These are phyloP conservation scores for Anastatica hierochuntica DNA, from an alignment of 345 rosid species.

Conservation along the genomic window DNA sequence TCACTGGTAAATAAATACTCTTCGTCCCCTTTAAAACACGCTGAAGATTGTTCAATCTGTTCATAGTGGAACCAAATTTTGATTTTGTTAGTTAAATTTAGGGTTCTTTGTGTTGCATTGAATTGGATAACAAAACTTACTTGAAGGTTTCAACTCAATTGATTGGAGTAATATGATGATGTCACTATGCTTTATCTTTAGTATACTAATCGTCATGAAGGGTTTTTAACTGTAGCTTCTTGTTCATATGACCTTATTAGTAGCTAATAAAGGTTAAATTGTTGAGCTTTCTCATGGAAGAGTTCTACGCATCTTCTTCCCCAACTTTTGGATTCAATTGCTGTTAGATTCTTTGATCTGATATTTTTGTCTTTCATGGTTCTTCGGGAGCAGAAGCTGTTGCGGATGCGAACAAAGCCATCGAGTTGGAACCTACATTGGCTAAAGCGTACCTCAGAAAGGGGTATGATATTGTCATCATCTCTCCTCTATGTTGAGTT, in stretches of 20 bases:
- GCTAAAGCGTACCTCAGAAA: conserved; percentile 63
- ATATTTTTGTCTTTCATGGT: background rate
- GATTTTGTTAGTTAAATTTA: background rate
- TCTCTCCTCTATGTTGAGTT: background rate
- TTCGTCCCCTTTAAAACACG: background rate
- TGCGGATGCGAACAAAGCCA: conserved; percentile 64
- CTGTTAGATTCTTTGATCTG: background rate
- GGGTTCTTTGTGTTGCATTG: background rate
- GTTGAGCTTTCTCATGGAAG: background rate
- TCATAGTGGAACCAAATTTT: background rate
- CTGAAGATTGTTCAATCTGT: background rate
- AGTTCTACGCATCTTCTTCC: too few species aligned
- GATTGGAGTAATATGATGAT: too few species aligned
- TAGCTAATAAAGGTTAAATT: too few species aligned
- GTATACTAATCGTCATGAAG: background rate
- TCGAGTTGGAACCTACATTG: conserved; percentile 47
- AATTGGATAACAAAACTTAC: too few species aligned
- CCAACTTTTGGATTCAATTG: too few species aligned
- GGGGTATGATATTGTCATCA: conserved; percentile 34
- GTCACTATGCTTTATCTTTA: too few species aligned
- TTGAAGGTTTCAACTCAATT: too few species aligned
- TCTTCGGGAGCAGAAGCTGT: conserved; percentile 54
- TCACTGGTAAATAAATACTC: conserved; percentile 41
- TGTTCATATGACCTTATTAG: too few species aligned
- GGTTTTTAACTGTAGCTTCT: background rate